A percentile compares a stretch with the other conserved stretches of the same genome.
phyloP scores from a whole-genome alignment of 2,329 filamentous ascomycete genomes.

The Colletotrichum incanum region DNA sequence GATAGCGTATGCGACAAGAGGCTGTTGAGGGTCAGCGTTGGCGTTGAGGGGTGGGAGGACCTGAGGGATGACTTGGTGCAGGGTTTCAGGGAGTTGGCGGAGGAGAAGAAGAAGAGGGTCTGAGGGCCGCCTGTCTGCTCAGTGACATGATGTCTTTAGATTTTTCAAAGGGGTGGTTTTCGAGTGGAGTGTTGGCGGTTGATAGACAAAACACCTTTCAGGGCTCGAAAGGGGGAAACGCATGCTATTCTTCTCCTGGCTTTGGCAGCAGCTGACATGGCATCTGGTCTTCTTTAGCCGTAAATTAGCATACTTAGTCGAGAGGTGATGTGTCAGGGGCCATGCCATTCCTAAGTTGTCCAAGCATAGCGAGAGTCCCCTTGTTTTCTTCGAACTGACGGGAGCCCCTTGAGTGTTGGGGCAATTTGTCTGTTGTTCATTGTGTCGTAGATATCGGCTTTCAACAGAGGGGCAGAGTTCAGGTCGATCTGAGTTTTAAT shows the following conservation, averaged over 20 bases:
- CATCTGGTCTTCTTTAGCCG: background rate
- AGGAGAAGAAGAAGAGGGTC: slow-evolving; percentile 46
- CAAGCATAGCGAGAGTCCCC: background rate
- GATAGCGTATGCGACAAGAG: slow-evolving; percentile 80
- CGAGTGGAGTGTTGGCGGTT: background rate
- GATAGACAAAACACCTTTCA: background rate
- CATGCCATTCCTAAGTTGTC: background rate
- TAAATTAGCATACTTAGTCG: no score
- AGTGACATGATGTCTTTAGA: background rate
- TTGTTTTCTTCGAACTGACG: background rate
- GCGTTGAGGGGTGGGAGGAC: slow-evolving; percentile 90
- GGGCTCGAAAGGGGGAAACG: background rate
- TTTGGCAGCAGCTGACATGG: background rate
- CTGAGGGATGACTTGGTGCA: slow-evolving; percentile 81
- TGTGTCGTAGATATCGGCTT: background rate
- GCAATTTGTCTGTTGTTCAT: background rate
- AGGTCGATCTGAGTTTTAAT: background rate
- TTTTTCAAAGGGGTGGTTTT: background rate
- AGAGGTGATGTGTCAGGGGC: background rate
- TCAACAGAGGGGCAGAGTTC: background rate
- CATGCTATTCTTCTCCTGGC: background rate
- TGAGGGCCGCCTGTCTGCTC: background rate
- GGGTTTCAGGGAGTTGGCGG: slow-evolving; percentile 73
- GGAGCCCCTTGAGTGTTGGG: background rate
- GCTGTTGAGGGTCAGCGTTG: slow-evolving; percentile 86